phyloP scores from a whole-genome alignment of 108 stramenopile genomes.

The Cyclotella sp. region DNA sequence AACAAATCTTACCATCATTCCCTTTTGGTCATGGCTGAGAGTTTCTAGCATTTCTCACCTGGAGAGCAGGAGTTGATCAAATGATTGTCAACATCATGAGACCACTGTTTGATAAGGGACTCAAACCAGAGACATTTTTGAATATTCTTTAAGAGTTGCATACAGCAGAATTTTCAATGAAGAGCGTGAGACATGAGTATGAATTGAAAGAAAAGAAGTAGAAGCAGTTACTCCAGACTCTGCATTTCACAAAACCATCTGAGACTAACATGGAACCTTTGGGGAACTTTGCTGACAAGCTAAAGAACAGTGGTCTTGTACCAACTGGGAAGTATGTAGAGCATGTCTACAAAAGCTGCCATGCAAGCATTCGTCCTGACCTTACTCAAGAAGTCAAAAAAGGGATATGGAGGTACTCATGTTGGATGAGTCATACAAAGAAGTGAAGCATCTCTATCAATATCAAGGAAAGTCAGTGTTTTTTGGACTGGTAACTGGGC shows the following conservation, averaged over 20 bases:
- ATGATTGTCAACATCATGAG: slow-evolving; percentile 37
- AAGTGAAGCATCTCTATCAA: slow-evolving; percentile 24
- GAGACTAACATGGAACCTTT: slow-evolving; percentile 1
- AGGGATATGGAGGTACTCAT: slow-evolving; percentile 4
- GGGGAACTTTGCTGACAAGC: slow-evolving; percentile 13
- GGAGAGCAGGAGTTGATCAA: slow-evolving; percentile 32
- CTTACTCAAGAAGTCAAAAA: slow-evolving; percentile 42
- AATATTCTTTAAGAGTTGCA: slow-evolving; percentile 37
- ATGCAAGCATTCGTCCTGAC: slow-evolving; percentile 11
- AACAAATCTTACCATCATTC: slow-evolving; percentile 6
- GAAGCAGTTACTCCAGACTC: no score
- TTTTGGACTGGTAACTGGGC: slow-evolving; percentile 26
- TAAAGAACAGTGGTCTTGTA: slow-evolving; percentile 23
- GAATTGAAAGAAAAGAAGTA: slow-evolving; percentile 6
- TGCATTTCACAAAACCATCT: not conserved
- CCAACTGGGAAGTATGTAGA: slow-evolving; percentile 34
- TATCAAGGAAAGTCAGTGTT: slow-evolving; percentile 26
- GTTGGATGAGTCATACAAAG: slow-evolving; percentile 46
- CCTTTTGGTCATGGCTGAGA: slow-evolving; percentile 17
- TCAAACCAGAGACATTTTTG: slow-evolving; percentile 30
- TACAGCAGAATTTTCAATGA: slow-evolving; percentile 7
- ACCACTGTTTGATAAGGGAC: slow-evolving; percentile 35
- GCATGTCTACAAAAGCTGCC: slow-evolving; percentile 25
- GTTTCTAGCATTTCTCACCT: slow-evolving; percentile 46
- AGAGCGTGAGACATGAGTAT: slow-evolving; percentile 16